A percentile compares a stretch with the other conserved stretches of the same genome.
phyloP scores from a whole-genome alignment of 495 filamentous ascomycete genomes.

The Friedmanniomyces endolithicus region DNA sequence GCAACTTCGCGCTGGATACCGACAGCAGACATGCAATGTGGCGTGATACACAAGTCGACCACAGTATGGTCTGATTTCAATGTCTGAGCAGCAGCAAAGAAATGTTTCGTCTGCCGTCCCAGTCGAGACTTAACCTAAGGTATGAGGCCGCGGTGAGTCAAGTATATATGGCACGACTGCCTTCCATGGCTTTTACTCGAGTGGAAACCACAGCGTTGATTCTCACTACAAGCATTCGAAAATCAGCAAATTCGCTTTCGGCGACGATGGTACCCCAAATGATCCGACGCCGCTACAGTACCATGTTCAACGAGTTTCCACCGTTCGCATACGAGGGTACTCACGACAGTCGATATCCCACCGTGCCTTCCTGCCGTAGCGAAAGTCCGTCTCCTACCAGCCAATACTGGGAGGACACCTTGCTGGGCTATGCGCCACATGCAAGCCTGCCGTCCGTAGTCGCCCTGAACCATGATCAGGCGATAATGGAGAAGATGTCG shows the following conservation, averaged over 20 bases:
- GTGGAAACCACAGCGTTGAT: too few relatives aligned
- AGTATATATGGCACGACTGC: too few relatives aligned
- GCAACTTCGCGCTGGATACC: neutral
- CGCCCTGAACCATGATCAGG: neutral
- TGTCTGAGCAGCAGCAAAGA: too few relatives aligned
- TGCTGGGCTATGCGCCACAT: neutral
- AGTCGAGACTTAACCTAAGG: too few relatives aligned
- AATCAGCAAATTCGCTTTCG: neutral
- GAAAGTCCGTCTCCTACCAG: neutral
- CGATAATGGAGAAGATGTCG: neutral
- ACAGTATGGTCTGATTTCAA: neutral
- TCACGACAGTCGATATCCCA: neutral
- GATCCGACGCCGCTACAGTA: neutral
- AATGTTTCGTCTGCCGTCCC: too few relatives aligned
- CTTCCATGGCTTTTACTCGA: too few relatives aligned
- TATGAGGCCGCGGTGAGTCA: too few relatives aligned
- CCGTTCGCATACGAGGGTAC: neutral
- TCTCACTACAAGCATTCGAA: too few relatives aligned
- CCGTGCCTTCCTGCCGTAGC: neutral
- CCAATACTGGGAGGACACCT: neutral
- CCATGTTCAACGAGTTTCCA: neutral
- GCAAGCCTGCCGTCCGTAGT: neutral
- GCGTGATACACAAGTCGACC: neutral
- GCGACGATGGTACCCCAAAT: neutral
- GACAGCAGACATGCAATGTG: neutral